Base-by-base conservation (phyloP, 2,329 filamentous ascomycete species). In the Graphilbum sp. region DNA sequence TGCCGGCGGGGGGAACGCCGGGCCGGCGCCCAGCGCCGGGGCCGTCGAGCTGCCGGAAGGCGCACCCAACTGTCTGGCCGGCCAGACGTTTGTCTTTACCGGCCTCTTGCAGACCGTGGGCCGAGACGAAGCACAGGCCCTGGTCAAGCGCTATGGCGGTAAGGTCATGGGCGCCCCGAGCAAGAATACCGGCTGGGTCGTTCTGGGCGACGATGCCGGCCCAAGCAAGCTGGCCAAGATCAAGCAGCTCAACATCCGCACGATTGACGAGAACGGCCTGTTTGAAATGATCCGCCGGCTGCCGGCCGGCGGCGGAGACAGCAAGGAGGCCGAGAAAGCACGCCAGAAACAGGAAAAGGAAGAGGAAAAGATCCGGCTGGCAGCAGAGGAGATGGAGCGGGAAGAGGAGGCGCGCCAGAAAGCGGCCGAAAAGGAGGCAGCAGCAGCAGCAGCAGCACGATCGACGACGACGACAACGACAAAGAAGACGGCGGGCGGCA, bases 171-270 rank as follows among this genome's bases (percentile, higher is more conserved):
- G 65, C 10, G 78, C 75, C 5, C 90, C 92, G 17, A 96, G 88
- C 53, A 81, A 78, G 52, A 96, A 94, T 58, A 98, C 92, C 1
- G 90, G 72, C 51, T 98, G 85, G 52, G 86, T 98, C 34, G 83
- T 98, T 15, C 69, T 98, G 3, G 90, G 90, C 32, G 71, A 70
- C 20, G 90, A 96, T 55, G 90, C 92, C 19, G 90, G 90, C 0
- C 90, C 90, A 1, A 92, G 80, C 57, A 98, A 98, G 55, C 66
- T 98, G 31, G 67, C 78, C 46, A 95, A 87, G 47, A 96, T 98
- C 47, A 67, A 72, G 40, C 70, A 84, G 17, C 63, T 81, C 49
- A 74, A 74, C 0, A 74, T 96, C 54, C 95, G 86, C 56, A 92
- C 87, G 0, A 95, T 98, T 51, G 79, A 95, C 49, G 92, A 98